Percentiles rank a stretch among this genome's conserved stretches.
Conservation (phyloP, 768 basidiomycete genomes). For the Lactarius vividus region DNA sequence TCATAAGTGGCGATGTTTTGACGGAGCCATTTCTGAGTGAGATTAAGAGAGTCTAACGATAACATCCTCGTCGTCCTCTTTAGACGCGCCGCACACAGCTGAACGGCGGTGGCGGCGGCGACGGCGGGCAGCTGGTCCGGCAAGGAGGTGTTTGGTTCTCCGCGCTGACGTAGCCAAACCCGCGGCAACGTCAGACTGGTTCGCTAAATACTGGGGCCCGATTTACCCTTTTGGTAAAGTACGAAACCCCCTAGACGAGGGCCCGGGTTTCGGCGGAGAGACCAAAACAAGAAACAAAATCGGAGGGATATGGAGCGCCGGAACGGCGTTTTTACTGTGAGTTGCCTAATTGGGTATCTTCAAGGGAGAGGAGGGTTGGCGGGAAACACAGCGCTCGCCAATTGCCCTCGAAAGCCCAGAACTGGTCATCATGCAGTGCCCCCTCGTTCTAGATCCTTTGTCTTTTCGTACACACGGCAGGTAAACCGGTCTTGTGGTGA, state of each 20-base stretch:
- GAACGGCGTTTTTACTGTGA: slow-evolving; percentile 16
- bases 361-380: slow-evolving; percentile 12
- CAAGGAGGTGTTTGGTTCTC: slow-evolving; percentile 9
- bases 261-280: not conserved
- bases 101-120: slow-evolving; percentile 6
- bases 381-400: slow-evolving; percentile 8
- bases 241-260: not conserved
- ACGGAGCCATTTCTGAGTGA: slow-evolving; percentile 60
- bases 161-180: slow-evolving; percentile 10
- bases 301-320: not conserved
- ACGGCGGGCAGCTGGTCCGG: slow-evolving; percentile 7
- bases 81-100: not conserved
- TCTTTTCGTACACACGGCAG: slow-evolving; percentile 3
- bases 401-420: slow-evolving; percentile 14
- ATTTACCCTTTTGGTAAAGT: slow-evolving; percentile 25
- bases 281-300: not conserved
- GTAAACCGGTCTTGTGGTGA: not conserved
- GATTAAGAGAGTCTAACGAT: slow-evolving; percentile 35
- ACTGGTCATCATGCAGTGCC: slow-evolving; percentile 1
- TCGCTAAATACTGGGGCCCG: slow-evolving; percentile 12
- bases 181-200: not conserved
- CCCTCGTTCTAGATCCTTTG: slow-evolving; percentile 15
- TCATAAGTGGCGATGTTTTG: slow-evolving; percentile 60
- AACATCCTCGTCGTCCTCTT: slow-evolving; percentile 6
- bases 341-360: slow-evolving; percentile 17